Conservation (phyloP, 2,329 filamentous ascomycete species). For the Colletotrichum viniferum region DNA sequence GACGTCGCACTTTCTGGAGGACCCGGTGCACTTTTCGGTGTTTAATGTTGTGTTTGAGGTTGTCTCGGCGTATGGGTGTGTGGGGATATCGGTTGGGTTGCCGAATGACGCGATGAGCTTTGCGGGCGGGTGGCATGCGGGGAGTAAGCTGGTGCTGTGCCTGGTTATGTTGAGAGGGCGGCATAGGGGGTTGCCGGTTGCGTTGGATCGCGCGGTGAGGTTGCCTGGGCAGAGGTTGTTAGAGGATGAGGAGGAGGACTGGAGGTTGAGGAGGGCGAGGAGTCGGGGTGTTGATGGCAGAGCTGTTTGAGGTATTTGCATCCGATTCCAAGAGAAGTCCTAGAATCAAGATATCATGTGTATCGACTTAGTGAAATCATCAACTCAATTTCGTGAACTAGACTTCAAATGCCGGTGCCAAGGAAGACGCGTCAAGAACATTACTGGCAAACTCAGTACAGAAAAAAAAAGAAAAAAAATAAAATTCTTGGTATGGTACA, state of each 20-base stretch:
- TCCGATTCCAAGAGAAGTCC: too few species aligned
- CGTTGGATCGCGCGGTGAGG: conserved; percentile 57
- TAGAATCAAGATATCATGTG: too few species aligned
- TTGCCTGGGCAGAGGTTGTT: conserved; percentile 39
- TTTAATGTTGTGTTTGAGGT: conserved; percentile 67
- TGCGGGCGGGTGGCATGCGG: conserved; percentile 55
- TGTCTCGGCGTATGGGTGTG: conserved; percentile 62
- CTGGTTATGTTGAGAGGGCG: conserved; percentile 61
- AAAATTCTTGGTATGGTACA: too few species aligned
- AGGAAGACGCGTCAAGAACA: too few species aligned
- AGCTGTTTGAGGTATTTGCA: too few species aligned
- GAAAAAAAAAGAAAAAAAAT: too few species aligned
- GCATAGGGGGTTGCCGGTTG: conserved; percentile 61
- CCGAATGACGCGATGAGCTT: conserved; percentile 60
- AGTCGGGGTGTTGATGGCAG: not conserved
- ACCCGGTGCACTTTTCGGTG: conserved; percentile 58
- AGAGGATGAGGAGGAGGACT: conserved; percentile 33
- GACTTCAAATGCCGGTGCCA: too few species aligned
- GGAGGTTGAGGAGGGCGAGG: conserved; percentile 1
- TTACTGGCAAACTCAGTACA: too few species aligned
- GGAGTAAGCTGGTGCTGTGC: conserved; percentile 63
- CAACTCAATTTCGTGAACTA: too few species aligned
- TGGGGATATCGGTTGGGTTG: conserved; percentile 64
- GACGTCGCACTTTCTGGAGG: conserved; percentile 53
- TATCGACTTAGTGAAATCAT: too few species aligned